A percentile compares a stretch with the other conserved stretches of the same genome.
Conservation (phyloP, 371 early-diverging fungal species). For the Capniomyces stellatus region DNA sequence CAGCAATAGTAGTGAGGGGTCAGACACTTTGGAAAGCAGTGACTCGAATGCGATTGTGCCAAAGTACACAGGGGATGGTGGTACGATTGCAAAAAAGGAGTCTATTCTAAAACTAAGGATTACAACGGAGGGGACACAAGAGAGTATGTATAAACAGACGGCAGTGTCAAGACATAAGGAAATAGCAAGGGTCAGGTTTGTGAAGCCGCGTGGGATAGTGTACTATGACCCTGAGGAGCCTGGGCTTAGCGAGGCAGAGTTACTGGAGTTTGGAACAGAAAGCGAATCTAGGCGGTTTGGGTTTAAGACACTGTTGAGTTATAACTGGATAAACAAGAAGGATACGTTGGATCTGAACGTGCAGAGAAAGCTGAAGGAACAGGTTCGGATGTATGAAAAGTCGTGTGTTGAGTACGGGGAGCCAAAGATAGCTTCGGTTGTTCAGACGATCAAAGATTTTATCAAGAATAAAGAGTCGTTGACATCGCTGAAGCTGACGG, state of each 20-base stretch:
- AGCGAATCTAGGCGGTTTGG: neutral
- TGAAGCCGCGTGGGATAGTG: neutral
- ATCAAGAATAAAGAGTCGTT: neutral
- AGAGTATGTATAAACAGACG: neutral
- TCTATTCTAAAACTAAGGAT: neutral
- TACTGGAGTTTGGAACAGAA: neutral
- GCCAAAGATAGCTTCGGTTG: neutral
- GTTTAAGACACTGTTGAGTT: neutral
- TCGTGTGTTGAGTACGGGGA: neutral
- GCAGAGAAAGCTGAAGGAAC: neutral
- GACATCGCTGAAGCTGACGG: neutral
- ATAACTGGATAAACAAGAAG: neutral
- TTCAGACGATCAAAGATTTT: neutral
- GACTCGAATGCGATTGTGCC: neutral
- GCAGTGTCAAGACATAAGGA: neutral
- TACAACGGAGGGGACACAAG: neutral
- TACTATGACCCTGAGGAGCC: neutral
- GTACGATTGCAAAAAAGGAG: neutral
- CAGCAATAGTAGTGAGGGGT: no score
- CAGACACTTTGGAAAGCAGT: neutral
- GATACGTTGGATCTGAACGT: neutral
- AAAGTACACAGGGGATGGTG: neutral
- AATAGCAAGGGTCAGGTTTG: neutral
- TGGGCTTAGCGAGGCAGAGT: neutral
- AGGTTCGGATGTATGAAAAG: neutral